A percentile compares a stretch with the other conserved stretches of the same genome.
Evolutionary conservation across 2,329 filamentous ascomycete species (phyloP).

Genomic region (Bretziella fagacearum): DNA sequence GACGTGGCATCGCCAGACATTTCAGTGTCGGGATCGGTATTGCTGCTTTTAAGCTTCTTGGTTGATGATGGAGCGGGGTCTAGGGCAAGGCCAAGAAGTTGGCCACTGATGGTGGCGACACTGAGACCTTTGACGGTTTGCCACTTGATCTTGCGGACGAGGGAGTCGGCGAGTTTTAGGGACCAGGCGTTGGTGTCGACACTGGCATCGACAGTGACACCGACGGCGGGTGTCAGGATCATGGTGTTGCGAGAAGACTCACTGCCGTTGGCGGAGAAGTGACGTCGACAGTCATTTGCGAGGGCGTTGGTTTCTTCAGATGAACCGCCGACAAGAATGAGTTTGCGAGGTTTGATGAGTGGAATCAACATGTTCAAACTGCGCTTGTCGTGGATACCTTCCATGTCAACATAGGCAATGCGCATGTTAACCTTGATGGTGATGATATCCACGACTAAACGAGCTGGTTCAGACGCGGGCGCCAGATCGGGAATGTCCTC

Average conservation of each 20-base stretch:
- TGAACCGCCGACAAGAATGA: conserved; percentile 77
- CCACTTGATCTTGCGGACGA: conserved; percentile 83
- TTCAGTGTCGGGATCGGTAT: conserved; percentile 16
- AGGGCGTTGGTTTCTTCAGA: conserved; percentile 61
- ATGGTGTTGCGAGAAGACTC: conserved; percentile 34
- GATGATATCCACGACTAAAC: conserved; percentile 48
- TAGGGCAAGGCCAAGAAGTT: conserved; percentile 28
- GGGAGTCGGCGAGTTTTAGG: conserved; percentile 68
- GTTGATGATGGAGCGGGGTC: conserved; percentile 17
- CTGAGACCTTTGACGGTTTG: conserved; percentile 80
- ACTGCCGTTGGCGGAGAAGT: conserved; percentile 35
- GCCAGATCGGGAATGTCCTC: conserved; percentile 36
- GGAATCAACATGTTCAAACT: conserved; percentile 91
- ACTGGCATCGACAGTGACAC: conserved; percentile 65
- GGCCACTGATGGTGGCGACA: conserved; percentile 83
- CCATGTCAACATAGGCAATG: conserved; percentile 80
- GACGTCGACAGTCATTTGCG: conserved; percentile 61
- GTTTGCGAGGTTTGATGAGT: conserved; percentile 79
- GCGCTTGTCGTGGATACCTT: conserved; percentile 80
- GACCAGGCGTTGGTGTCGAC: conserved; percentile 97
- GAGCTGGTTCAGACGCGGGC: conserved; percentile 45
- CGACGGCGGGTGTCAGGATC: conserved; percentile 68
- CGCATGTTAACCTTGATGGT: conserved; percentile 52
- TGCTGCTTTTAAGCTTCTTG: conserved; percentile 9
- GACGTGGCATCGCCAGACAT: conserved; percentile 12